Evolutionary conservation across 768 basidiomycete species (phyloP).

Genomic region (Suillus hirtellus): DNA sequence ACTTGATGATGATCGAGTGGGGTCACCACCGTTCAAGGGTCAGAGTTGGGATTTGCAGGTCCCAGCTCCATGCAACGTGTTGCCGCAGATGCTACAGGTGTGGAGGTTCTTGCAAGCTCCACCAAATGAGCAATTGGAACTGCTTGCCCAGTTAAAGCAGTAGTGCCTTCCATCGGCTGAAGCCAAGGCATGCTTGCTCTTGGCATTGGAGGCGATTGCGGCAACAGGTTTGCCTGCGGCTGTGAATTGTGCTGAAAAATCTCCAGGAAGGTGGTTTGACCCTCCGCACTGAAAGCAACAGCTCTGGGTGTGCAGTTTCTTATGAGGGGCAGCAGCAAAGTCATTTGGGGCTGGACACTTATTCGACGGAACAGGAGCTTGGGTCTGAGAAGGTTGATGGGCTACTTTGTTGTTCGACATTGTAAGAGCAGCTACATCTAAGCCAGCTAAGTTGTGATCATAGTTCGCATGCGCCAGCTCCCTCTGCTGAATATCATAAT

Average conservation of each 20-base stretch:
- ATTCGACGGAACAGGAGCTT: too few species aligned
- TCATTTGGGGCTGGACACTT: background rate
- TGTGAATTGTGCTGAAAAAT: background rate
- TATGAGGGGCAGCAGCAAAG: background rate
- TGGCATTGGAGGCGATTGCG: background rate
- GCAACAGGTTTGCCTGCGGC: background rate
- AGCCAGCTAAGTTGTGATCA: background rate
- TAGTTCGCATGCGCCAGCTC: background rate
- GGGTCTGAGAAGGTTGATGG: too few species aligned
- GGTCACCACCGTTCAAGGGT: conserved; percentile 34
- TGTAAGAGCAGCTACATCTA: background rate
- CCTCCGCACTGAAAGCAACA: background rate
- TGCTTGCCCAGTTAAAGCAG: background rate
- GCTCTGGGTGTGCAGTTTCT: background rate
- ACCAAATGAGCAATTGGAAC: background rate
- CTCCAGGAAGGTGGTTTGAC: background rate
- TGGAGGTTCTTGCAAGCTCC: conserved; percentile 13
- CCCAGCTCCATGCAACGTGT: conserved; percentile 29
- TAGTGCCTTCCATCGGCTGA: background rate
- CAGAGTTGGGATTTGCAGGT: conserved; percentile 25
- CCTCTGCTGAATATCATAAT: background rate
- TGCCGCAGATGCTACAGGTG: conserved; percentile 33
- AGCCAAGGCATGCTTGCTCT: background rate
- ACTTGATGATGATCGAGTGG: conserved; percentile 25
- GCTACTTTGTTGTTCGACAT: background rate